Base-by-base conservation (phyloP, 495 filamentous ascomycete genomes). In the Aspergillus kassunensis region DNA sequence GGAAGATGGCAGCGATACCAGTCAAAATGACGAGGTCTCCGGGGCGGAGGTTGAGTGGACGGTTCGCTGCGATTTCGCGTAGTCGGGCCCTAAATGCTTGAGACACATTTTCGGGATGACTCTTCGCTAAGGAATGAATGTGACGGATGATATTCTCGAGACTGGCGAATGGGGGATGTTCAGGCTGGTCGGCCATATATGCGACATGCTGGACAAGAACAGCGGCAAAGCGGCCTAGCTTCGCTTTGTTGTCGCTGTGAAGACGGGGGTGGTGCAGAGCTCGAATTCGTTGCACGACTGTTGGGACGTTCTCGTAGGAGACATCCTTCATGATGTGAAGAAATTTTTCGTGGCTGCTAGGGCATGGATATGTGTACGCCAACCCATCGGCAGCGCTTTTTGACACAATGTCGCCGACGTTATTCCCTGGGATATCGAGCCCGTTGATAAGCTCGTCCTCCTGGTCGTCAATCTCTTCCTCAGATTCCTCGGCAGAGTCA, bases 261-360 rank as follows among this genome's bases (percentile, higher is more conserved):
- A 97, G 77, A 58, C 91, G 91, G n/a, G 91, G 88, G 59, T 97
- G 89, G 61, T 97, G 85, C 10, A 96, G 68, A 6, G 90, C 84
- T 61, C 93, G 80, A 56, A 99, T 95, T 37, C 91, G 80, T 62
- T 92, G 90, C 35, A 97, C 73, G n/a, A 95, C 80, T 1, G 81
- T 85, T 6, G 90, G 87, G 0, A 91, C 65, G 56, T 93, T 81
- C 3, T 82, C 59, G 6, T 78, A 54, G 0, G 83, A 58, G 27
- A 90, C 71, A 27, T 70, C 69, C 51, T 80, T 66, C 39, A 86
- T 80, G 4, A 86, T 78, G 24, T 80, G 59, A 16, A 96, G 69
- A 35, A 99, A 75, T 43, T 90, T 83, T 12, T 78, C 76, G 51
- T 95, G 88, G 33, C 76, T 84, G 30, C 85, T 74, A 1, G 93